Conservation (phyloP, 345 rosid genomes). For the Pistacia vera region DNA sequence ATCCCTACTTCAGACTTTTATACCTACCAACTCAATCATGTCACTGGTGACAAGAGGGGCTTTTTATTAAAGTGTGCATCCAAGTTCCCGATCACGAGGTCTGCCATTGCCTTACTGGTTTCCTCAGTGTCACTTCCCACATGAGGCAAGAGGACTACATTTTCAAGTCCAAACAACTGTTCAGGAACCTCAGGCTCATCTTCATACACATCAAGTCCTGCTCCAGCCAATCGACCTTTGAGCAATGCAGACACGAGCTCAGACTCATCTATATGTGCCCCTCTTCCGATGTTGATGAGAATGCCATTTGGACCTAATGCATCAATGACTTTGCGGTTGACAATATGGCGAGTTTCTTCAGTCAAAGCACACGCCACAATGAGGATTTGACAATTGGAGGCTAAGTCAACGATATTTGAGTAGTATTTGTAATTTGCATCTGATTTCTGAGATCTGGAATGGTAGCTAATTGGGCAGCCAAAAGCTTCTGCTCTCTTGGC, state of each 20-base stretch:
- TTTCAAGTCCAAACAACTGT: slow-evolving; percentile 38
- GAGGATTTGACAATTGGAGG: slow-evolving; percentile 49
- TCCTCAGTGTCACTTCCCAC: slow-evolving; percentile 55
- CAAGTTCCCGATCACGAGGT: slow-evolving; percentile 44
- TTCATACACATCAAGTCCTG: slow-evolving; percentile 60
- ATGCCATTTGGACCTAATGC: slow-evolving; percentile 68
- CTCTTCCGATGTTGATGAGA: slow-evolving; percentile 65
- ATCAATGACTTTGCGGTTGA: slow-evolving; percentile 46
- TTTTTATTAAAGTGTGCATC: slow-evolving; percentile 39
- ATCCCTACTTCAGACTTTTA: not conserved
- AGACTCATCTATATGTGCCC: not conserved
- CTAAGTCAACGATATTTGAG: slow-evolving; percentile 43
- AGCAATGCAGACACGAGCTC: slow-evolving; percentile 19
- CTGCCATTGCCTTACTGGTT: slow-evolving; percentile 56
- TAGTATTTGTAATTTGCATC: slow-evolving; percentile 40
- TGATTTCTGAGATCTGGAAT: slow-evolving; percentile 49
- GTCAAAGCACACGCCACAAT: slow-evolving; percentile 60
- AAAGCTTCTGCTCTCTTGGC: slow-evolving; percentile 68
- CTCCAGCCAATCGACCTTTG: slow-evolving; percentile 63
- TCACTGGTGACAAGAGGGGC: slow-evolving; percentile 42
- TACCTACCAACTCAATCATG: slow-evolving; percentile 11
- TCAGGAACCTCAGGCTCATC: slow-evolving; percentile 64
- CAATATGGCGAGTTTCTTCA: slow-evolving; percentile 49
- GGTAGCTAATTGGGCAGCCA: slow-evolving; percentile 50
- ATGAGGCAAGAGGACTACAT: slow-evolving; percentile 65